Base-by-base conservation (phyloP, 768 basidiomycete species). In the Pholiota molesta region DNA sequence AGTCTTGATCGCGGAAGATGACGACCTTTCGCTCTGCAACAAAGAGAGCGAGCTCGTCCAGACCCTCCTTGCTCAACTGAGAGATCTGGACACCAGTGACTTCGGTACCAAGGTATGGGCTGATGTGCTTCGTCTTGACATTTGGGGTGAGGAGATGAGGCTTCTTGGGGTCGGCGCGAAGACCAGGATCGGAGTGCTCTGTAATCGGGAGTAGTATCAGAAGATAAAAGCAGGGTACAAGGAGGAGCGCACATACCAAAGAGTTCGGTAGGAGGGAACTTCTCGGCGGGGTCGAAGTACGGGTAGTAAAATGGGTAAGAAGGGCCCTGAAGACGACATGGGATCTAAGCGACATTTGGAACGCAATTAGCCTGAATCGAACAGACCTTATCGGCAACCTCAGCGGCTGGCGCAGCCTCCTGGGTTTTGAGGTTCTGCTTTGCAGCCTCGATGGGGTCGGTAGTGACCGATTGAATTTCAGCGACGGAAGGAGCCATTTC, bases 1-100 rank as follows among this genome's bases (percentile, higher is more conserved):
- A 86, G 70, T 87, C 82, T 64, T 87, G 86, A 71, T 86, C 79
- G 19, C 85, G 79, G 78, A 86, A 85, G 6, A 85, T 53, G 10
- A 87, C 68, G 35, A 86, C 77, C 70, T 84, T 85, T 47, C 83
- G 69, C 71, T 86, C 80, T 1, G 82, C 85, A 39, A 81, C 74
- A 60, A 75, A 78, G 5, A 85, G 74, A 5, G 83, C 83, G 31
- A 85, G 78, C 65, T 84, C 83, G 63, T 86, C 79, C 6, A 86
- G 76, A 1, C 85, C 85, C 55, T 80, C 83, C 45, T 78, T 75
- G 62, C 73, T 73, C 52, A 86, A 78, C 62, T 84, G 72, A 8
- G 83, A 85, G 57, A 87, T 74, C 64, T 86, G 84, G 6, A 86
- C 74, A 1, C 83, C 84, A 16, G 68, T 68, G 61, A 85, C 64